A percentile compares a stretch with the other conserved stretches of the same genome.
Conservation (phyloP, 768 basidiomycete genomes). For the Dentipellis fragilis region DNA sequence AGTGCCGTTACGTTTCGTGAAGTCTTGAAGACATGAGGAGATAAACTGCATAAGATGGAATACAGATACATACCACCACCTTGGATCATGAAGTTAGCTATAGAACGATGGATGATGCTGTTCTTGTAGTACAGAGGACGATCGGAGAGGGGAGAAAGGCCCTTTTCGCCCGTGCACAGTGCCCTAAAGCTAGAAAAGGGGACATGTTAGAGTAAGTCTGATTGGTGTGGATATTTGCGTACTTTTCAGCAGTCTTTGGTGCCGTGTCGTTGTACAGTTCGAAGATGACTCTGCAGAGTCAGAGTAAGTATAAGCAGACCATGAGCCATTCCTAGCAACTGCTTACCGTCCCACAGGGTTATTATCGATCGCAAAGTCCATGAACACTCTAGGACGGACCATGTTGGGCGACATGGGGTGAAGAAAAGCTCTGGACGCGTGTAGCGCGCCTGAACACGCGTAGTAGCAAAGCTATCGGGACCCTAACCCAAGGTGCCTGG, state of each 20-base stretch:
- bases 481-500: too few species aligned
- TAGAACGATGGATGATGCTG: constrained; percentile 68
- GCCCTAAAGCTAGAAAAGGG: constrained; percentile 60
- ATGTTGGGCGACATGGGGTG: constrained; percentile 19
- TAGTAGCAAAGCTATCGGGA: too few species aligned
- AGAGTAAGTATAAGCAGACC: constrained; percentile 2
- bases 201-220: constrained; percentile 2
- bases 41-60: neutral
- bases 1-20: constrained; percentile 68
- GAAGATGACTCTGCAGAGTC: constrained; percentile 45
- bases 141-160: constrained; percentile 51
- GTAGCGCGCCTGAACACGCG: too few species aligned
- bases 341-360: constrained; percentile 46
- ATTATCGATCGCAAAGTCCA: constrained; percentile 50
- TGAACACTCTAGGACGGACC: constrained; percentile 54
- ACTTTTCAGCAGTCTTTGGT: constrained; percentile 82
- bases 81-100: constrained; percentile 73
- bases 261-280: constrained; percentile 67
- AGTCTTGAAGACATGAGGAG: constrained; percentile 34
- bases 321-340: neutral
- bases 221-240: constrained; percentile 12
- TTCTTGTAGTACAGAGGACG: constrained; percentile 77
- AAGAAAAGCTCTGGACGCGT: too few species aligned
- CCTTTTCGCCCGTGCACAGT: constrained; percentile 81
- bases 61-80: constrained; percentile 46